Evolutionary conservation across 2,329 filamentous ascomycete genomes (phyloP).

Genomic region (Ophiostoma australiae): DNA sequence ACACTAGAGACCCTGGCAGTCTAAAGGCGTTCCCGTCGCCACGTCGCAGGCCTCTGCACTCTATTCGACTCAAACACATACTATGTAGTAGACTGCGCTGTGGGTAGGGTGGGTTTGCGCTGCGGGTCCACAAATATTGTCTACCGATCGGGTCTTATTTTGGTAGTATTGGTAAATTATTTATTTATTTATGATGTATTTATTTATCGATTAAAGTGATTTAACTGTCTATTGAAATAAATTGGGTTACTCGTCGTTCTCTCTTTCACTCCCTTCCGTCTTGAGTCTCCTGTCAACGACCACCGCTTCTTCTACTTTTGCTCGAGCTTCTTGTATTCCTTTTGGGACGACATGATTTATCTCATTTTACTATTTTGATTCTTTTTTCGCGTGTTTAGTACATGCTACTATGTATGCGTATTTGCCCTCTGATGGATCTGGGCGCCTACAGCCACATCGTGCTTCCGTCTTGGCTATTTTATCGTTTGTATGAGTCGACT

Average conservation of each 20-base stretch:
- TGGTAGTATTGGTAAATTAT: background rate
- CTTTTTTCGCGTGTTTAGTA: background rate
- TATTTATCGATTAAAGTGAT: background rate
- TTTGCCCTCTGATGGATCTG: background rate
- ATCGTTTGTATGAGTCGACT: background rate
- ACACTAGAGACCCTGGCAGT: too few relatives aligned
- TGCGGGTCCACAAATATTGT: conserved; percentile 7
- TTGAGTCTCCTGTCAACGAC: background rate
- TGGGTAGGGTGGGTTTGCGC: background rate
- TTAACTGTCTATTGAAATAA: background rate
- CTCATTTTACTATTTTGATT: background rate
- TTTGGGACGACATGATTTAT: background rate
- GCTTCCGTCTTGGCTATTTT: background rate
- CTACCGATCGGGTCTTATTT: conserved; percentile 9
- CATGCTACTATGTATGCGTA: background rate
- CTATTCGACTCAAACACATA: too few relatives aligned
- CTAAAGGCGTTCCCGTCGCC: too few relatives aligned
- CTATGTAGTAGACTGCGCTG: background rate
- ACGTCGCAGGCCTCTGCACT: too few relatives aligned
- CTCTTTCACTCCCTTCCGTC: background rate
- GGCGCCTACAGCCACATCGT: background rate
- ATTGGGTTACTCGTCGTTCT: background rate
- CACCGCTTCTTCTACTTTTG: conserved; percentile 3
- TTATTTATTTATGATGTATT: background rate
- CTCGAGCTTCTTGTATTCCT: background rate